Percentiles rank a stretch among this genome's conserved stretches.
These are phyloP conservation scores for Rhodotorula babjevae DNA, from an alignment of 768 basidiomycete genomes.

Conservation along the genomic window DNA sequence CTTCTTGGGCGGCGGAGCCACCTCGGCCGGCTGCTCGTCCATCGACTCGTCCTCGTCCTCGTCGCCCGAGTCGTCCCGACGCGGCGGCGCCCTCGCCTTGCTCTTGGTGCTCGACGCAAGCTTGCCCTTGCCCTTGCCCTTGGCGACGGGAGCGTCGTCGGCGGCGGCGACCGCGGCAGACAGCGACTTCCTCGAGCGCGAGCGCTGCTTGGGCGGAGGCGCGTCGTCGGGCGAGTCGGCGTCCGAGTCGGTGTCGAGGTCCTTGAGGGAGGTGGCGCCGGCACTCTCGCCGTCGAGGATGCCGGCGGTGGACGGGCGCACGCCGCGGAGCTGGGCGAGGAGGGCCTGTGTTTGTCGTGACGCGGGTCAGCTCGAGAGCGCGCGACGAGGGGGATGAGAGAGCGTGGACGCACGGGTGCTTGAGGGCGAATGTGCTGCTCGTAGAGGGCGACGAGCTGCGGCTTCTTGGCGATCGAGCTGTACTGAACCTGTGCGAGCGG, in stretches of 20 bases:
- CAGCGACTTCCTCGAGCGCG: neutral
- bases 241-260: constrained; percentile 25
- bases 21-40: neutral
- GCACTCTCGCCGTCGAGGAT: constrained; percentile 32
- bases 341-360: constrained; percentile 11
- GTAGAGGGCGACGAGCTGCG: constrained; percentile 18
- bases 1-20: neutral
- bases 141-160: neutral
- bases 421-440: constrained; percentile 11
- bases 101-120: neutral
- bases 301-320: constrained; percentile 23
- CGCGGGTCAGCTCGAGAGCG: neutral
- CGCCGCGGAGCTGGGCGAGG: constrained; percentile 1
- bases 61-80: neutral
- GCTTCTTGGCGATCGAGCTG: constrained; percentile 25
- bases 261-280: constrained; percentile 10
- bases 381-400: neutral
- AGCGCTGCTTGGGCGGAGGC: neutral
- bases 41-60: constrained; percentile 3
- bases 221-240: neutral
- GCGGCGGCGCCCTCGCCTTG: neutral
- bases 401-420: constrained; percentile 12
- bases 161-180: neutral
- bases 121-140: neutral
- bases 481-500: constrained; percentile 10